Evolutionary conservation across 257 asterid genomes (phyloP).

Genomic region (Echium plantagineum): DNA sequence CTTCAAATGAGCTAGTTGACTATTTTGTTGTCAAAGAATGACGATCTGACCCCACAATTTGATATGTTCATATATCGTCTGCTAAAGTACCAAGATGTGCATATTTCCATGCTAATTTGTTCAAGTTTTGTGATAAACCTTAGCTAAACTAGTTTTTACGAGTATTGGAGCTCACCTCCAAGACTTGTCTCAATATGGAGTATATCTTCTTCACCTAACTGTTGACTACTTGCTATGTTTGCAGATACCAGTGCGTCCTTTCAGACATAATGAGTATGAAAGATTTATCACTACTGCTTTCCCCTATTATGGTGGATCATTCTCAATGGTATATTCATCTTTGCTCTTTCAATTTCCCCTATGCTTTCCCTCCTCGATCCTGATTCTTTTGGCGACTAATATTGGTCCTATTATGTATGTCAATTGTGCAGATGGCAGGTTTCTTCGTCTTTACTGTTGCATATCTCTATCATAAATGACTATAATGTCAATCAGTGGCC

Average conservation of each 20-base stretch:
- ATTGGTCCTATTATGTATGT: neutral
- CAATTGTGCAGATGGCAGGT: slow-evolving; percentile 46
- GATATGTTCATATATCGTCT: too few species aligned
- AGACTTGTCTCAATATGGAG: neutral
- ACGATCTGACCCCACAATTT: too few species aligned
- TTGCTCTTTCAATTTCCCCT: neutral
- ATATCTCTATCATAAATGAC: slow-evolving; percentile 60
- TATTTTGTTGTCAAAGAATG: too few species aligned
- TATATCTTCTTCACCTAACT: neutral
- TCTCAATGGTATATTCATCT: slow-evolving; percentile 47
- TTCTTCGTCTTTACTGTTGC: slow-evolving; percentile 53
- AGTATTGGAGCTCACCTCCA: neutral
- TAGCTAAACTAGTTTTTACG: neutral
- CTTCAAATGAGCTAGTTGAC: too few species aligned
- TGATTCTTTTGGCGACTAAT: neutral
- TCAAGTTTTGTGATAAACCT: neutral
- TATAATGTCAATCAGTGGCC: slow-evolving; percentile 4
- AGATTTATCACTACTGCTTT: slow-evolving; percentile 75
- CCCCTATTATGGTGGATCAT: slow-evolving; percentile 88
- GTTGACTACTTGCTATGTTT: neutral
- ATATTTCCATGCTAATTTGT: too few species aligned
- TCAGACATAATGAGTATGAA: slow-evolving; percentile 80
- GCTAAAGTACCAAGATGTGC: too few species aligned
- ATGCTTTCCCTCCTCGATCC: neutral
- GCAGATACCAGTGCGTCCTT: slow-evolving; percentile 98